Conservation (phyloP, 768 basidiomycete species). For the Leccinum sublutescens region DNA sequence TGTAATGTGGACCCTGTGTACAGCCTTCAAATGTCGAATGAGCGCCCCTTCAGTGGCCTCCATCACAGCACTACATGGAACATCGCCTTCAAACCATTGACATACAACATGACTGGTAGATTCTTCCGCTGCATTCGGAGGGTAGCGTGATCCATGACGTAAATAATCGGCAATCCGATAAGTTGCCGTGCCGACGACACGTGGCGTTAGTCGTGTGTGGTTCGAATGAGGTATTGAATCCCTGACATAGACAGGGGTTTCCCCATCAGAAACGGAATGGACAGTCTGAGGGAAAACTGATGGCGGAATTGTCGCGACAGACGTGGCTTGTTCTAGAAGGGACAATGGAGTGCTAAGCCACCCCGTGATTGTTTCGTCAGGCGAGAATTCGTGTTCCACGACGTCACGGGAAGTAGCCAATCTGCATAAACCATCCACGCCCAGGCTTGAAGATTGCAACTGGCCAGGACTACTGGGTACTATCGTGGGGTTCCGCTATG, state of each 20-base stretch:
- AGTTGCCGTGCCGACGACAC: neutral
- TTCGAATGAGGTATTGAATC: neutral
- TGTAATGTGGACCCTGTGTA: neutral
- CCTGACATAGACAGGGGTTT: neutral
- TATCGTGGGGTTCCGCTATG: too few relatives aligned
- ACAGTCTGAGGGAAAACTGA: too few relatives aligned
- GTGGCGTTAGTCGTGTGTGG: neutral
- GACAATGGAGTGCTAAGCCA: neutral
- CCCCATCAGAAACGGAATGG: neutral
- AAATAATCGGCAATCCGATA: too few relatives aligned
- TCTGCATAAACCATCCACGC: too few relatives aligned
- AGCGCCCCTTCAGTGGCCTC: neutral
- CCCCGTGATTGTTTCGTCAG: neutral
- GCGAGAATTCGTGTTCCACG: too few relatives aligned
- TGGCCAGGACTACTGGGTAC: too few relatives aligned
- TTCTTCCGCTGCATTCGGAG: too few relatives aligned
- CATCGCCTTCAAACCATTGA: neutral
- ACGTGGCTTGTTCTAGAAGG: neutral
- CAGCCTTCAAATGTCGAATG: neutral
- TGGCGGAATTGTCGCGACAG: neutral
- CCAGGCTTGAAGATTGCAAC: too few relatives aligned
- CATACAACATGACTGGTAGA: too few relatives aligned
- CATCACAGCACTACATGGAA: neutral
- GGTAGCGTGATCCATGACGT: neutral
- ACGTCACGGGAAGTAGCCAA: too few relatives aligned